Percentiles rank a stretch among this genome's conserved stretches.
Conservation (phyloP, 2,329 filamentous ascomycete species). For the Chrysoporthe puriensis region DNA sequence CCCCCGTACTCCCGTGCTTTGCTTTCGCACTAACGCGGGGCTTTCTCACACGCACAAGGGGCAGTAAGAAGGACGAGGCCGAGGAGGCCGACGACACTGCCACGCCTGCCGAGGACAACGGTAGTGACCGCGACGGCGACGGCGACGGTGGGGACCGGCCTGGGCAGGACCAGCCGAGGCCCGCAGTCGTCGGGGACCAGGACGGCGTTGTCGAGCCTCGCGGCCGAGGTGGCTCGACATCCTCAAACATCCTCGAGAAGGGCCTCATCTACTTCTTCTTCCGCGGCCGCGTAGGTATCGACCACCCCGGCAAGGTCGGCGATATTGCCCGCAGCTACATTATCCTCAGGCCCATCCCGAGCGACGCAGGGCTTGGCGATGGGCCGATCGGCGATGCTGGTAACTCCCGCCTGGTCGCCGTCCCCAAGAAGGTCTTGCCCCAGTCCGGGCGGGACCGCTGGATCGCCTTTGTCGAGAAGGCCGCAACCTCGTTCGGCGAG, state of each 20-base stretch:
- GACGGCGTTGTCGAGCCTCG: constrained; percentile 36
- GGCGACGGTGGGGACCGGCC: constrained; percentile 31
- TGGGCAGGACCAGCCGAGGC: constrained; percentile 29
- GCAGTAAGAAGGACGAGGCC: constrained; percentile 30
- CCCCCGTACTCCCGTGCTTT: background rate
- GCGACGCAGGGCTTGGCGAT: constrained; percentile 67
- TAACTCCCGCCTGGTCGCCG: constrained; percentile 72
- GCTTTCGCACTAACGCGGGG: background rate
- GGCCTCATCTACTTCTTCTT: constrained; percentile 92
- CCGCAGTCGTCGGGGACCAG: constrained; percentile 23
- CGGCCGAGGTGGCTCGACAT: constrained; percentile 40
- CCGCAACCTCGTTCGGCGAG: constrained; percentile 64
- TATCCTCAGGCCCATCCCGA: constrained; percentile 72
- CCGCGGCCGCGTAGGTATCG: constrained; percentile 73
- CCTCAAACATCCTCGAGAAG: constrained; percentile 74
- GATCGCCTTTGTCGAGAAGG: constrained; percentile 83
- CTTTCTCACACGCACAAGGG: background rate
- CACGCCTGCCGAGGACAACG: background rate
- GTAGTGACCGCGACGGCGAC: background rate
- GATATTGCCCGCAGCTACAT: constrained; percentile 82
- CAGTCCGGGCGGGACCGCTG: constrained; percentile 70
- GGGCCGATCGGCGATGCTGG: constrained; percentile 52
- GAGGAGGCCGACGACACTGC: constrained; percentile 33
- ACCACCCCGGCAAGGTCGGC: constrained; percentile 67
- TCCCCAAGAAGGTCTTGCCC: constrained; percentile 86